Base-by-base conservation (phyloP, 352 stramenopile species). In the Aphanomyces astaci region DNA sequence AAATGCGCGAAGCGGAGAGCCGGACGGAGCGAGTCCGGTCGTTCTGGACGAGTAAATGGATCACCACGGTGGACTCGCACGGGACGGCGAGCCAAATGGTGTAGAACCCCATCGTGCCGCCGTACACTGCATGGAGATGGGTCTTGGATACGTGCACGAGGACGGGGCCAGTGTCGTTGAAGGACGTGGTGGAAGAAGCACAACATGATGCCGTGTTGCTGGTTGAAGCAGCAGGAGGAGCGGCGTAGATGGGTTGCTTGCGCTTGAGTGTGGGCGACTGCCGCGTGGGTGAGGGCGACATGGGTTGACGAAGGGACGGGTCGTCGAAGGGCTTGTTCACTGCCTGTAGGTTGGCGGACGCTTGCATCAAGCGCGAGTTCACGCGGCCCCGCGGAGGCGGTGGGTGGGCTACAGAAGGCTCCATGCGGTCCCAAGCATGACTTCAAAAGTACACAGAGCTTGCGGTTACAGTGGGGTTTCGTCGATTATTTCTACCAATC, bases 1-100 rank as follows among this genome's bases (percentile, higher is more conserved):
- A 84, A n/a, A 92, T 59, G 7, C 84, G 80, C 64, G 89, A 80
- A 19, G 79, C 84, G 3, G 84, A 88, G 4, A 92, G 72, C 1
- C 75, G 75, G 10, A 89, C 64, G 13, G 72, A 76, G 33, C 73
- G 70, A 19, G 52, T 60, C 46, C 77, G 67, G 63, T 92, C 84
- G 15, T 64, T 68, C 4, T 76, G 66, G 46, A 87, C 77, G 67
- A 87, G 66, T 40, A 92, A 52, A 59, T 92, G 81, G 30, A 92
- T 82, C 11, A 90, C 79, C 9, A 92, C 84, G 3, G 78, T 75
- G 17, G 84, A 90, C 25, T 75, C 62, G 69, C 84, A 92, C n/a
- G 66, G 45, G 64, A 86, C 72, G 7, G 73, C 72, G 25, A 92
- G 73, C n/a, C 72, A 73, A 3, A 92, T 70, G 31, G 81, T 80